Base-by-base conservation (phyloP, 441 rosid genomes). In the Omphalea diandra region DNA sequence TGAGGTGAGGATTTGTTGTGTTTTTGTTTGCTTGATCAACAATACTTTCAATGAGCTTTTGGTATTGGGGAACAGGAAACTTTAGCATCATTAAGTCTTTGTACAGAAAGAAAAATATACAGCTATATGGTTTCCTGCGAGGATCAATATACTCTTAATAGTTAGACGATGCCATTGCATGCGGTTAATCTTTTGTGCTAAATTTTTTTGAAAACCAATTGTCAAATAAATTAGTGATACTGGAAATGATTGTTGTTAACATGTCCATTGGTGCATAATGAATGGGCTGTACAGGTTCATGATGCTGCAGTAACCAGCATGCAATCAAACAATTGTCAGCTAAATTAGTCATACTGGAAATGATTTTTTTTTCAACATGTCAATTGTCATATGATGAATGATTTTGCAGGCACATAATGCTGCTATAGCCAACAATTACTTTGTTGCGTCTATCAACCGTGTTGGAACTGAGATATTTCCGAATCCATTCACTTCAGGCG, bases 381-480 rank as follows among this genome's bases (percentile, higher is more conserved):
- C 9, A 59, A 54, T 67, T 77, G 65, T 73, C 40, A 33, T 31
- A 38, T 53, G 41, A 22, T 46, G 43, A 5, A 52, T 46, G 40
- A 54, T 55, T 75, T 47, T 71, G 29, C 90, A 92, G 97, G 98
- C 99, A 7, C 90, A 95, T 56, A 95, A 95, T 73, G 99, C 98
- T 70, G 98, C 98, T 12, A 89, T 95, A 69, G 95, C 98, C 65
- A 90, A 95, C 71, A 95, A 93, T 75, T 95, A 93, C 79, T 95
- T 89, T 70, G 97, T 90, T 17, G 99, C 93, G 40, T 92, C 99
- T 46, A 89, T 95, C 57, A 92, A 95, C 75, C 90, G 98, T 5
- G 96, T 95, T 65, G 99, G 99, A n/a, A 95, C 97, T 2, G 99
- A 90, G 81, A 79, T 76, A 67, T 93, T 95, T 74, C 97, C 99